These are phyloP conservation scores for Prosopis cineraria DNA, from an alignment of 306 rosid genomes.

Conservation along the genomic window DNA sequence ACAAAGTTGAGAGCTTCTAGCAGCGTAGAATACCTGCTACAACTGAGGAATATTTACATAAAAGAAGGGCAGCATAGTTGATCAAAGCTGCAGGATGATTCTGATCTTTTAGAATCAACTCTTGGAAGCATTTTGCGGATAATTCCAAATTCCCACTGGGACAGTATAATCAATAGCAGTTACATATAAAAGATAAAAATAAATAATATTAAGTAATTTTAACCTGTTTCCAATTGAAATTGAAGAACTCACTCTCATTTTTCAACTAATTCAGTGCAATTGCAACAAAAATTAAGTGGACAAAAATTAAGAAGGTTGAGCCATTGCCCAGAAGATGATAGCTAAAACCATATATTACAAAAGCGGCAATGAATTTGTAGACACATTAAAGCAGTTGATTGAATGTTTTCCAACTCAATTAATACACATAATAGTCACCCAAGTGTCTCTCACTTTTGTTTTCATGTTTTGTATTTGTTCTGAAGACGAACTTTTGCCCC, in stretches of 20 bases:
- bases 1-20: slow-evolving; percentile 25
- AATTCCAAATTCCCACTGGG: slow-evolving; percentile 81
- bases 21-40: slow-evolving; percentile 70
- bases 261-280: slow-evolving; percentile 25
- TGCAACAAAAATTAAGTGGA: background rate
- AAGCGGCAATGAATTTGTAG: slow-evolving; percentile 11
- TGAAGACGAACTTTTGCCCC: slow-evolving; percentile 1
- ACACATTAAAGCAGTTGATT: background rate
- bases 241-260: slow-evolving; percentile 15
- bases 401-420: background rate
- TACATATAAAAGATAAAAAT: slow-evolving; percentile 12
- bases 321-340: background rate
- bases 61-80: slow-evolving; percentile 79
- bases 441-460: background rate
- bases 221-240: slow-evolving; percentile 22
- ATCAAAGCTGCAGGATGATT: slow-evolving; percentile 88
- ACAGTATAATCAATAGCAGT: slow-evolving; percentile 28
- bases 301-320: background rate
- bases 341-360: background rate
- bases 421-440: slow-evolving; percentile 1
- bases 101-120: slow-evolving; percentile 86
- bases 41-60: slow-evolving; percentile 76
- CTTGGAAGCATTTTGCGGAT: slow-evolving; percentile 79
- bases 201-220: background rate
- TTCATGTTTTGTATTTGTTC: background rate